phyloP scores from a whole-genome alignment of 140 eudicot species.

The Senecio squalidus region DNA sequence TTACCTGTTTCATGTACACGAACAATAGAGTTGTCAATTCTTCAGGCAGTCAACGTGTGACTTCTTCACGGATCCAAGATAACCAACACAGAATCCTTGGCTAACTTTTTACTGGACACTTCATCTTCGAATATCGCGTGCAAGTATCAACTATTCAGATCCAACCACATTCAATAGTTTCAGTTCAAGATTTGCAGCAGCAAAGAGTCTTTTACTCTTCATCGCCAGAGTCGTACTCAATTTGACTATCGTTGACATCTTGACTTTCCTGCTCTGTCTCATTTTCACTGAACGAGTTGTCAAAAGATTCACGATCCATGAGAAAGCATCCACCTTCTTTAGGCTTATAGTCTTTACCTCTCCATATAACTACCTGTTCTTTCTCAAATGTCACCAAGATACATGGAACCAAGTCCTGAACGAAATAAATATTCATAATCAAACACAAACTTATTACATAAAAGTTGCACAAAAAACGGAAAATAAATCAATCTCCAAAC shows the following conservation, averaged over 20 bases:
- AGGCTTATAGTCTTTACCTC: constrained; percentile 74
- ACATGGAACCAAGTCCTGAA: constrained; percentile 90
- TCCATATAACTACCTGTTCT: constrained; percentile 89
- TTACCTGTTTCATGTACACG: neutral
- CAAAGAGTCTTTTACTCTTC: constrained; percentile 8
- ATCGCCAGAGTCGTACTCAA: constrained; percentile 35
- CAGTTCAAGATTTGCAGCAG: constrained; percentile 19
- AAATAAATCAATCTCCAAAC: neutral
- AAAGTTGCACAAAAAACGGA: neutral
- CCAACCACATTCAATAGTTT: constrained; percentile 1
- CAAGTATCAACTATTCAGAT: constrained; percentile 13
- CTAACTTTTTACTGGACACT: neutral
- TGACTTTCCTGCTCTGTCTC: constrained; percentile 12
- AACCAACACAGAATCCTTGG: neutral
- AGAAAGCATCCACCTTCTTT: constrained; percentile 56
- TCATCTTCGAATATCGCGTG: neutral
- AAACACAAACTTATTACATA: neutral
- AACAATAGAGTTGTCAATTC: neutral
- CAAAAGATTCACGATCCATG: constrained; percentile 47
- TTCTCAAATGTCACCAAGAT: constrained; percentile 77
- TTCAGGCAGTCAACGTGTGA: neutral
- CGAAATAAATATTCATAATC: neutral
- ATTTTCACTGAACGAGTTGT: constrained; percentile 24
- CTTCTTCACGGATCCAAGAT: constrained; percentile 4
- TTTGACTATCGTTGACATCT: constrained; percentile 12